Conservation (phyloP, 108 stramenopile species). For the Stephanodiscus triporus region DNA sequence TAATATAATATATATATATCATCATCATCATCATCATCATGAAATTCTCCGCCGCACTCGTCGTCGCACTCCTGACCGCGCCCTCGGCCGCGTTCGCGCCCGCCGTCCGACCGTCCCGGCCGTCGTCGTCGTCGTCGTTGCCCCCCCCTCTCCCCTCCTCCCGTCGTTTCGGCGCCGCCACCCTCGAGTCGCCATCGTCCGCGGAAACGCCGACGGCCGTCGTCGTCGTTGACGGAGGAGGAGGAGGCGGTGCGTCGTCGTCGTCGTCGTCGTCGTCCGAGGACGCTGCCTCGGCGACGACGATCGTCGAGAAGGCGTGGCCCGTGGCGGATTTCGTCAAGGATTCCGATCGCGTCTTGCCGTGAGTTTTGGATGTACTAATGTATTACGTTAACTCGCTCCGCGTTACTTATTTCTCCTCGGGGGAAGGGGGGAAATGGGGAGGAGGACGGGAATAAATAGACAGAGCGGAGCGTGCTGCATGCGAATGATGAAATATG, state of each 20-base stretch:
- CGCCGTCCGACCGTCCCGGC: too few relatives aligned
- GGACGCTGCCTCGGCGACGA: neutral
- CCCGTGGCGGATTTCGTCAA: conserved; percentile 39
- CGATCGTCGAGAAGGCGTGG: conserved; percentile 33
- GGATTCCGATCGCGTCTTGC: conserved; percentile 46
- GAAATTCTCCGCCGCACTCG: conserved; percentile 41
- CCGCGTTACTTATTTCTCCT: too few relatives aligned
- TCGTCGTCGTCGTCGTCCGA: neutral
- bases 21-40: too few relatives aligned
- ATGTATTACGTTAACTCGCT: too few relatives aligned
- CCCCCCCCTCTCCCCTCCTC: neutral
- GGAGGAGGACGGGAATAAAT: too few relatives aligned
- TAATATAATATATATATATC: too few relatives aligned
- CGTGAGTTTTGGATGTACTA: conserved; percentile 30
- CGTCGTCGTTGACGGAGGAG: neutral
- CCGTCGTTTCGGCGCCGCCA: conserved; percentile 15
- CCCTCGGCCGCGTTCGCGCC: conserved; percentile 33
- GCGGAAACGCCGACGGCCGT: neutral
- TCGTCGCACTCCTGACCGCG: conserved; percentile 22
- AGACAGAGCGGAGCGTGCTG: too few relatives aligned
- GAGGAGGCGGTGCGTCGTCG: neutral
- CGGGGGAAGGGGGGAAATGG: too few relatives aligned
- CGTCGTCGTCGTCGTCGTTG: neutral
- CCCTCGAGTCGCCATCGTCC: conserved; percentile 33
- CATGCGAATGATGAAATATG: conserved; percentile 27